These are phyloP conservation scores for Fusarium gaditjirri DNA, from an alignment of 2,329 filamentous ascomycete genomes.

Conservation along the genomic window DNA sequence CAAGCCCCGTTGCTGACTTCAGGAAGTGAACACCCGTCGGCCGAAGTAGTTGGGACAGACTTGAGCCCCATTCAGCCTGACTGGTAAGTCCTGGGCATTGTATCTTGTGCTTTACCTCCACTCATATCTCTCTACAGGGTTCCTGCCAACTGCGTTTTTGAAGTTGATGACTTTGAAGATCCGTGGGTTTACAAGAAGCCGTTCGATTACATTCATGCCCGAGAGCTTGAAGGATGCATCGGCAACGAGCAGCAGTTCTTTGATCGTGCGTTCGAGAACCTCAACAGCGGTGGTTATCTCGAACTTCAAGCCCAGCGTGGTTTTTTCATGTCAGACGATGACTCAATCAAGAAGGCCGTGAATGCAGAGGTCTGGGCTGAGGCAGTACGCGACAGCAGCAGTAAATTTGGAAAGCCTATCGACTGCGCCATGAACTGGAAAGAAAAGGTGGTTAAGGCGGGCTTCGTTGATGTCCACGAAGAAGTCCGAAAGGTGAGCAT, in stretches of 20 bases:
- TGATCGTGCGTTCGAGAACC: conserved; percentile 7
- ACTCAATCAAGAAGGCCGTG: conserved; percentile 20
- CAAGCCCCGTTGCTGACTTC: rapidly evolving
- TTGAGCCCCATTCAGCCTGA: conserved; percentile 33
- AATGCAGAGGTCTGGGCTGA: conserved; percentile 23
- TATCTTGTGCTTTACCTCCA: rapidly evolving
- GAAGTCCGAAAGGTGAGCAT: conserved; percentile 1
- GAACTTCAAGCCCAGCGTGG: conserved; percentile 21
- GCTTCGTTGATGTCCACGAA: conserved; percentile 23
- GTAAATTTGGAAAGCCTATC: conserved; percentile 28
- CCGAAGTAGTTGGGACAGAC: conserved; percentile 33
- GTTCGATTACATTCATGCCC: conserved; percentile 33
- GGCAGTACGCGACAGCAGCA: conserved; percentile 14
- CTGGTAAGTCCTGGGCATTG: background rate
- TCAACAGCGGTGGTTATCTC: conserved; percentile 23
- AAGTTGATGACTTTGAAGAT: conserved; percentile 31
- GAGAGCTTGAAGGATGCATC: conserved; percentile 34
- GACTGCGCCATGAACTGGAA: conserved; percentile 23
- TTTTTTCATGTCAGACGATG: conserved; percentile 28
- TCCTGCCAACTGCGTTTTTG: conserved; percentile 25
- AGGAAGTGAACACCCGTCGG: conserved; percentile 22
- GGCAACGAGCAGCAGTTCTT: conserved; percentile 27
- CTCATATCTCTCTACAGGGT: background rate
- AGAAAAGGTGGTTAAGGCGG: conserved; percentile 14
- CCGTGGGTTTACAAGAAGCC: conserved; percentile 27